phyloP scores from a whole-genome alignment of 2,329 filamentous ascomycete species.

The Gremmenia infestans region DNA sequence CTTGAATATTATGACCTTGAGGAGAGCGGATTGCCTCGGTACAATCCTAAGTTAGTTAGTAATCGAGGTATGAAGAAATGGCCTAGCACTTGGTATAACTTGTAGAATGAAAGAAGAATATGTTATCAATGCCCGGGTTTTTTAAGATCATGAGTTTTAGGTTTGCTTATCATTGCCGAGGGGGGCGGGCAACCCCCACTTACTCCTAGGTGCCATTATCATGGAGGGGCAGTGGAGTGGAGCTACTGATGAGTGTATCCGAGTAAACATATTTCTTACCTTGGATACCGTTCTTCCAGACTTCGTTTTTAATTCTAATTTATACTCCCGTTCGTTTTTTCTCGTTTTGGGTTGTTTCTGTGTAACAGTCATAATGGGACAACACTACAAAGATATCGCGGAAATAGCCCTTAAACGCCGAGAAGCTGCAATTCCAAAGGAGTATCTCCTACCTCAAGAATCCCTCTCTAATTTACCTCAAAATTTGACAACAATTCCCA shows the following conservation, averaged over 20 bases:
- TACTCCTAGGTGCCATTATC: background rate
- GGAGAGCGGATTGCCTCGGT: too few relatives aligned
- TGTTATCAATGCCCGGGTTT: too few relatives aligned
- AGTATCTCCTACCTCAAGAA: constrained; percentile 26
- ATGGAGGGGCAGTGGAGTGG: background rate
- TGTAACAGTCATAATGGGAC: constrained; percentile 20
- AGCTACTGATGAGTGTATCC: background rate
- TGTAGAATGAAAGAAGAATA: too few relatives aligned
- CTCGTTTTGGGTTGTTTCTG: background rate
- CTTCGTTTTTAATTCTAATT: background rate
- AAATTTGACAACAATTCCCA: constrained; percentile 24
- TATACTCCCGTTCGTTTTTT: background rate
- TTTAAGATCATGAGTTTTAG: background rate
- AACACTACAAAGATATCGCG: constrained; percentile 35
- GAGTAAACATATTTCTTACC: background rate
- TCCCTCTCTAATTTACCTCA: constrained; percentile 19
- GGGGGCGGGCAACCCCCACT: background rate
- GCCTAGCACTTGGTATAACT: too few relatives aligned
- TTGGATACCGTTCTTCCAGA: background rate
- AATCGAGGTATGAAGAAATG: too few relatives aligned
- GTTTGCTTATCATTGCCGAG: background rate
- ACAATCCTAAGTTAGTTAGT: too few relatives aligned
- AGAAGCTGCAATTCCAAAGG: constrained; percentile 29
- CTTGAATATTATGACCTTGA: too few relatives aligned
- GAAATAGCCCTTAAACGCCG: constrained; percentile 33